A percentile compares a stretch with the other conserved stretches of the same genome.
phyloP scores from a whole-genome alignment of 2,329 filamentous ascomycete genomes.

The Aspergillus sp. region DNA sequence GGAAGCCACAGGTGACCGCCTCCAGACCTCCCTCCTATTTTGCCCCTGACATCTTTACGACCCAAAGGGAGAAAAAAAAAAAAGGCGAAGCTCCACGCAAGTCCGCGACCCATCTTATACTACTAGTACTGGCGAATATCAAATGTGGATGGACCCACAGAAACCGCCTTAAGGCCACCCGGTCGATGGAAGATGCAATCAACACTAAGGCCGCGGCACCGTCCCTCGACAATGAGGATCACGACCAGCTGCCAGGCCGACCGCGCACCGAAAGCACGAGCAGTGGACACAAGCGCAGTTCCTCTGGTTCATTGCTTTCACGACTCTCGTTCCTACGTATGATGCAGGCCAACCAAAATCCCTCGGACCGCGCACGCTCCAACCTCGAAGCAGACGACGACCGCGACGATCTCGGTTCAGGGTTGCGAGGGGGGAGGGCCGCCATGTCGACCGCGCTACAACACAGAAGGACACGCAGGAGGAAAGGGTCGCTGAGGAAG shows the following conservation, averaged over 20 bases:
- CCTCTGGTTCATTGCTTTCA: conserved; percentile 66
- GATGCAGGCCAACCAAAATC: conserved; percentile 41
- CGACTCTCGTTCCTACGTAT: conserved; percentile 68
- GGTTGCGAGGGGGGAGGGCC: conserved; percentile 48
- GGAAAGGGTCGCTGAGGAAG: conserved; percentile 84
- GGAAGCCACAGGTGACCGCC: conserved; percentile 7
- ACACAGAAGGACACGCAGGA: conserved; percentile 61
- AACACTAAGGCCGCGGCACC: conserved; percentile 26
- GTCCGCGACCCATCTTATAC: neutral
- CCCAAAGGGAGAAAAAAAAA: neutral
- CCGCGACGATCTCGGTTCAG: conserved; percentile 28
- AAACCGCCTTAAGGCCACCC: conserved; percentile 20
- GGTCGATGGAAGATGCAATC: conserved; percentile 40
- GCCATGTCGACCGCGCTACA: conserved; percentile 51
- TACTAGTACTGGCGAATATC: conserved; percentile 2
- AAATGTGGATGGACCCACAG: conserved; percentile 23
- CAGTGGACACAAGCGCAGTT: conserved; percentile 52
- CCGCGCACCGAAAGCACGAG: conserved; percentile 34
- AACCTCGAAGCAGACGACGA: conserved; percentile 26
- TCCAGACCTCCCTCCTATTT: neutral
- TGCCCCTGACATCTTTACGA: conserved; percentile 1
- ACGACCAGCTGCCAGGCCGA: conserved; percentile 23
- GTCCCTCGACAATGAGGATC: conserved; percentile 24
- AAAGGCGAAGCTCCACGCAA: neutral
- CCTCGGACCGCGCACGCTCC: conserved; percentile 23